Conservation (phyloP, 1,284 basidiomycete species). For the Ceratobasidium sp. region DNA sequence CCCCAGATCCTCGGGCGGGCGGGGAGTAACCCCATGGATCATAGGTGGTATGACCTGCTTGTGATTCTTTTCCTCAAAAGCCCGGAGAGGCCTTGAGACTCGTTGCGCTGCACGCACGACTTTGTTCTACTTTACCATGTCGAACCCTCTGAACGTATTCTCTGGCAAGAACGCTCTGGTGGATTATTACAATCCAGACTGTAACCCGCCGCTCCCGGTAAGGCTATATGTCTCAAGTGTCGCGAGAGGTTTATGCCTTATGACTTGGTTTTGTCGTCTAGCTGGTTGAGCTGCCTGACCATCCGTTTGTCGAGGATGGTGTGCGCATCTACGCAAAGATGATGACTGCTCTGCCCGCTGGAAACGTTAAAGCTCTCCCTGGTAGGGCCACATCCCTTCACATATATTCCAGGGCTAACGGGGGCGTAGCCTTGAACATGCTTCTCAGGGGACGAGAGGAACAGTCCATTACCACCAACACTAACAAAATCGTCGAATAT, state of each 20-base stretch:
- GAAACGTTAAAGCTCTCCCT: conserved; percentile 37
- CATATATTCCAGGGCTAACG: neutral
- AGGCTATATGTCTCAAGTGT: neutral
- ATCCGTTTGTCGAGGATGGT: conserved; percentile 30
- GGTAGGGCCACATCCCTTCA: neutral
- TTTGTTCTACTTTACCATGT: neutral
- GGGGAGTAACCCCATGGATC: neutral
- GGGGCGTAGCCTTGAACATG: conserved; percentile 29
- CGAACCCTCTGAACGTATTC: conserved; percentile 36
- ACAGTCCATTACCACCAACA: neutral
- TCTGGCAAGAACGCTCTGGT: conserved; percentile 38
- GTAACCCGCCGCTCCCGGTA: conserved; percentile 41
- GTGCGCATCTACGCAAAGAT: conserved; percentile 44
- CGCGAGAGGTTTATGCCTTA: neutral
- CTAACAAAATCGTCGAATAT: conserved; percentile 32
- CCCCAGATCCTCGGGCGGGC: neutral
- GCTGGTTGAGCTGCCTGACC: conserved; percentile 40
- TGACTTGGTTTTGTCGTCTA: neutral
- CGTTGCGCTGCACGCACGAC: too few relatives aligned
- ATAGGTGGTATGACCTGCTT: neutral
- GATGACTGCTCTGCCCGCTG: conserved; percentile 36
- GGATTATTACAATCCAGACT: conserved; percentile 43
- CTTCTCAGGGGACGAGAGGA: conserved; percentile 27
- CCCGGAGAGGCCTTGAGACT: neutral
- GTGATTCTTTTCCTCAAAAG: neutral